Evolutionary conservation across 306 rosid genomes (phyloP), one percentile per base, ranked within the genome.

Genomic region (Geum urbanum): DNA sequence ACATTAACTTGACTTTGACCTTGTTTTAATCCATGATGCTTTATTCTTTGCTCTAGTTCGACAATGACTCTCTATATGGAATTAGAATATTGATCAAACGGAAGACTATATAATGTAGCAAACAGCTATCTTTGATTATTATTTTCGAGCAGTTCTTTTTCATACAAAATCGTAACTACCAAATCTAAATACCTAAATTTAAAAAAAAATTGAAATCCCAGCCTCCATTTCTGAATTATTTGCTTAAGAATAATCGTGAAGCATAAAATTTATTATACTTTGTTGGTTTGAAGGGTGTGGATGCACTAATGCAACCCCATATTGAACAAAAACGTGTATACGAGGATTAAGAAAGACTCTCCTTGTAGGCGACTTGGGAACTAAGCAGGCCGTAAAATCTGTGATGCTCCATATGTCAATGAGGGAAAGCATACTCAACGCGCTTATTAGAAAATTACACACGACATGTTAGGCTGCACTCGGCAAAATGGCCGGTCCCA

Each of bases 361-460:
- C 8, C 1, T 0, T 8, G 13, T 19, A 54, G 6, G 16, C 44
- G 44, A 59, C 64, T 59, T 59, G 45, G 48, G 35, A 51, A 51
- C 51, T 47, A 47, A 9, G 22, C 16, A 4, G 55, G 59, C 13
- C 59, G 59, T 54, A 54, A 18, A n/a, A 18, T 4, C 32, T 32
- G 37, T 32, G 60, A 7, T 18, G 67, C 50, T 63, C 50, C 68
- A 43, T 59, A 32, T 46, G 56, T 65, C 56, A 47, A 44, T 14
- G 70, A 65, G 54, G 69, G 12, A 20, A 18, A 64, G 64, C 4
- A 59, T 40, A 16, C 72, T 39, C 43, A 56, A 40, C 74, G 53
- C 44, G 65, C 9, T 22, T 11, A 56, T 2, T 54, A 54, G 53
- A 69, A 54, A 67, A 67, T 54, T 20, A 41, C 41, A 11, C 22